Percentiles rank a stretch among this genome's conserved stretches.
These are phyloP conservation scores for Holtermannia corniformis DNA, from an alignment of 768 basidiomycete species.

Conservation along the genomic window DNA sequence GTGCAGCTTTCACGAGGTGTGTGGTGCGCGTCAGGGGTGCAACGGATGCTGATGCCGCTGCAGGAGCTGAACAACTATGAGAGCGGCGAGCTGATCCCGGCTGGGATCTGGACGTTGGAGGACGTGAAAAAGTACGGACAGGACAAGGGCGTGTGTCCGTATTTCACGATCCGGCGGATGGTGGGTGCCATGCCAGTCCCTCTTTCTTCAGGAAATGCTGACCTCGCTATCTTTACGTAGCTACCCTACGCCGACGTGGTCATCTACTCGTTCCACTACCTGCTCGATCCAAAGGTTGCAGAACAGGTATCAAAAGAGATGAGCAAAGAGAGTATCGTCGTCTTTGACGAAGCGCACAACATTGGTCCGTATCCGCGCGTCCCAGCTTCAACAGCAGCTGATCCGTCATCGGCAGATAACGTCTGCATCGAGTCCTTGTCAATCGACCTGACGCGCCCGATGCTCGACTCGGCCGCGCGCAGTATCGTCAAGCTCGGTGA, in stretches of 20 bases:
- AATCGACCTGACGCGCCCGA: constrained; percentile 91
- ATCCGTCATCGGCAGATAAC: constrained; percentile 54
- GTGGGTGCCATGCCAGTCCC: constrained; percentile 46
- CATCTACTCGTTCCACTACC: constrained; percentile 98
- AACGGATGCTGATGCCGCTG: constrained; percentile 1
- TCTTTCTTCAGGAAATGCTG: background rate
- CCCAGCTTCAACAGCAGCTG: background rate
- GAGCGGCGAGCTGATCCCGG: constrained; percentile 66
- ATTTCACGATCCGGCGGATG: constrained; percentile 93
- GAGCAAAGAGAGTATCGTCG: constrained; percentile 95
- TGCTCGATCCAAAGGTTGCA: constrained; percentile 96
- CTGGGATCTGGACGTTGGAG: constrained; percentile 87
- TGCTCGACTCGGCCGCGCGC: constrained; percentile 87
- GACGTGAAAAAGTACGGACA: constrained; percentile 83
- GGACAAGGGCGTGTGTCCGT: constrained; percentile 79
- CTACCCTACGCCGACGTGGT: constrained; percentile 92
- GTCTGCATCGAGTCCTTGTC: constrained; percentile 98
- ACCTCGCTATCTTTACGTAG: constrained; percentile 44
- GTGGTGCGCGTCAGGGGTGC: constrained; percentile 8
- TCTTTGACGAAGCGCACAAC: constrained; percentile 99
- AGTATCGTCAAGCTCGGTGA: constrained; percentile 78
- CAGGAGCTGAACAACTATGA: constrained; percentile 78
- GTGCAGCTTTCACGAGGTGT: constrained; percentile 92
- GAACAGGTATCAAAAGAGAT: constrained; percentile 98
- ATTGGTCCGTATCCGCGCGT: constrained; percentile 55